Conservation (phyloP, 148 eudicot genomes). For the Camellia lanceoleosa region DNA sequence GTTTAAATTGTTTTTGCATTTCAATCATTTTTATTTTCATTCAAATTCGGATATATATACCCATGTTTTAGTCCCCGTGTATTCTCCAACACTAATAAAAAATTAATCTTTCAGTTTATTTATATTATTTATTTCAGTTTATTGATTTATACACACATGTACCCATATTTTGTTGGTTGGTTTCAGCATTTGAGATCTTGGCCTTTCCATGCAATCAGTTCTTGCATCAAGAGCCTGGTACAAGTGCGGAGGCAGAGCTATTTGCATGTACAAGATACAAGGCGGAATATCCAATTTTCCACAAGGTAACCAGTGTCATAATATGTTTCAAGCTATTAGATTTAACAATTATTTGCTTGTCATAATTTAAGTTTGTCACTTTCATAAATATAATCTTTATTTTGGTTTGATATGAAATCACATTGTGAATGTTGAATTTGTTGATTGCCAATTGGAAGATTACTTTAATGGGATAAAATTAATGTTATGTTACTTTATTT, state of each 20-base stretch:
- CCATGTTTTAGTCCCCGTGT: too few species aligned
- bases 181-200: conserved; percentile 75
- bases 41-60: too few species aligned
- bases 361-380: neutral
- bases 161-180: conserved; percentile 3
- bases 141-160: neutral
- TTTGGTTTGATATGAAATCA: neutral
- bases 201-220: conserved; percentile 97
- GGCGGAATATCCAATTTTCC: conserved; percentile 86
- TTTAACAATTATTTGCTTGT: neutral
- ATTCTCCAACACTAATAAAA: too few species aligned
- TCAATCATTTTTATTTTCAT: neutral
- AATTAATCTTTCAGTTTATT: neutral
- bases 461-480: neutral
- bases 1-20: neutral
- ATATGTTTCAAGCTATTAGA: neutral
- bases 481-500: too few species aligned
- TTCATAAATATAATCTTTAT: neutral
- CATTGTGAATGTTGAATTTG: conserved; percentile 8
- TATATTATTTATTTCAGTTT: neutral
- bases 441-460: neutral
- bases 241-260: conserved; percentile 60
- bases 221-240: conserved; percentile 81
- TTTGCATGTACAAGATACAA: conserved; percentile 79
- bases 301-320: conserved; percentile 44